phyloP scores from a whole-genome alignment of 805 yeast genomes.

The Kazachstania viticola region DNA sequence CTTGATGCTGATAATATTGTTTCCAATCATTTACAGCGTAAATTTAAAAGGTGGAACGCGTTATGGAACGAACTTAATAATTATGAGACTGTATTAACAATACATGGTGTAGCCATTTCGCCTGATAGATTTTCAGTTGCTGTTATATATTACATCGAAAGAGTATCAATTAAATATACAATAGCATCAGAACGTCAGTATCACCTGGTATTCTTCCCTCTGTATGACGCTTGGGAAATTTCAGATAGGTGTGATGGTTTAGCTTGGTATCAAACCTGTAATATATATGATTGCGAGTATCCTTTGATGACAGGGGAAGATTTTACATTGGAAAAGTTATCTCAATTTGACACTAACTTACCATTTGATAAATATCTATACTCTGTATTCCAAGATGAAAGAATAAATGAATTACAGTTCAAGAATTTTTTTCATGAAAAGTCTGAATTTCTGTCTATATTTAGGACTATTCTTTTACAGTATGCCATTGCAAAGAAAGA shows the following conservation, averaged over 20 bases:
- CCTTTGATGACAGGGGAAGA: conserved; percentile 8
- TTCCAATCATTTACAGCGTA: conserved; percentile 18
- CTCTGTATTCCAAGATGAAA: conserved; percentile 8
- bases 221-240: conserved; percentile 19
- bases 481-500: conserved; percentile 7
- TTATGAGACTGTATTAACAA: conserved; percentile 17
- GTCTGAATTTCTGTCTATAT: conserved; percentile 3
- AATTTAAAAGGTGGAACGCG: conserved; percentile 20
- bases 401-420: conserved; percentile 14
- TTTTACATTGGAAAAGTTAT: not conserved
- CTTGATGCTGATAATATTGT: conserved; percentile 11
- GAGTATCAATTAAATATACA: conserved; percentile 19
- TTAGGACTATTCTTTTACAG: not conserved
- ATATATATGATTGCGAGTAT: conserved; percentile 15
- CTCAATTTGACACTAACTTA: conserved; percentile 6
- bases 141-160: conserved; percentile 18
- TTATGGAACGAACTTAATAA: conserved; percentile 17
- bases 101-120: conserved; percentile 21
- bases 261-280: conserved; percentile 26
- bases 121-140: conserved; percentile 23
- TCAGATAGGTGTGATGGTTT: conserved; percentile 18
- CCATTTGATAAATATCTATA: conserved; percentile 15
- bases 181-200: conserved; percentile 20
- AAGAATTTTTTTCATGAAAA: conserved; percentile 11
- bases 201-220: conserved; percentile 18